phyloP scores from a whole-genome alignment of 1,284 basidiomycete species.

The Lentinula novae-zelandiae region DNA sequence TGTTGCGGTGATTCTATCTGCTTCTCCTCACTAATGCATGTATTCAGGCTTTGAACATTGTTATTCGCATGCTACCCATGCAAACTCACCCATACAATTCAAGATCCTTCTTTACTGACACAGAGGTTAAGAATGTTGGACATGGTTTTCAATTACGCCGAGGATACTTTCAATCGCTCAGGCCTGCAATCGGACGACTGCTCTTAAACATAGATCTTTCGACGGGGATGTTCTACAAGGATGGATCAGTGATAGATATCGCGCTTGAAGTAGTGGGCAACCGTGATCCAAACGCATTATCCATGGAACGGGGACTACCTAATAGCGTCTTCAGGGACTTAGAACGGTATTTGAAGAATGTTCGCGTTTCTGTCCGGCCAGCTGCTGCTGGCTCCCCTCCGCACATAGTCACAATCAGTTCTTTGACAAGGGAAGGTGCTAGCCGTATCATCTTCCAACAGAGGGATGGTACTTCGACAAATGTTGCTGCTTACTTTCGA shows the following conservation, averaged over 20 bases:
- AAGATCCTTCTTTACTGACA: conserved; percentile 56
- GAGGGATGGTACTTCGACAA: conserved; percentile 36
- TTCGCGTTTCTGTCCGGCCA: conserved; percentile 33
- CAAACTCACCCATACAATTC: conserved; percentile 55
- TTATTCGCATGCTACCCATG: conserved; percentile 57
- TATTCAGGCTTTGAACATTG: conserved; percentile 55
- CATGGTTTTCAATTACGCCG: conserved; percentile 32
- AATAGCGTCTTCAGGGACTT: conserved; percentile 39
- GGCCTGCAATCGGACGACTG: conserved; percentile 50
- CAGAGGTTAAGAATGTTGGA: conserved; percentile 46
- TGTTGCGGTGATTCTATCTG: background rate
- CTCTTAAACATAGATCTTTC: conserved; percentile 63
- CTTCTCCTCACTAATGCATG: background rate
- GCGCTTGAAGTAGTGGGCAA: conserved; percentile 41
- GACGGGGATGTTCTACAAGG: conserved; percentile 58
- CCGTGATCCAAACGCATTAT: conserved; percentile 27
- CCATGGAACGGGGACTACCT: conserved; percentile 32
- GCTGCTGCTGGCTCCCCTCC: conserved; percentile 13
- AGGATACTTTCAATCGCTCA: conserved; percentile 55
- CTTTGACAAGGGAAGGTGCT: conserved; percentile 32
- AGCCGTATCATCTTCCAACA: conserved; percentile 30
- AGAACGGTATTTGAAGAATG: conserved; percentile 34
- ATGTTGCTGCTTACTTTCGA: conserved; percentile 48
- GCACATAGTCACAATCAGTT: conserved; percentile 36
- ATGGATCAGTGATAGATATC: conserved; percentile 33